Evolutionary conservation across 1,139 yeast genomes (phyloP), one percentile per base, ranked within the genome.

Genomic region (Geotrichum europaeum): DNA sequence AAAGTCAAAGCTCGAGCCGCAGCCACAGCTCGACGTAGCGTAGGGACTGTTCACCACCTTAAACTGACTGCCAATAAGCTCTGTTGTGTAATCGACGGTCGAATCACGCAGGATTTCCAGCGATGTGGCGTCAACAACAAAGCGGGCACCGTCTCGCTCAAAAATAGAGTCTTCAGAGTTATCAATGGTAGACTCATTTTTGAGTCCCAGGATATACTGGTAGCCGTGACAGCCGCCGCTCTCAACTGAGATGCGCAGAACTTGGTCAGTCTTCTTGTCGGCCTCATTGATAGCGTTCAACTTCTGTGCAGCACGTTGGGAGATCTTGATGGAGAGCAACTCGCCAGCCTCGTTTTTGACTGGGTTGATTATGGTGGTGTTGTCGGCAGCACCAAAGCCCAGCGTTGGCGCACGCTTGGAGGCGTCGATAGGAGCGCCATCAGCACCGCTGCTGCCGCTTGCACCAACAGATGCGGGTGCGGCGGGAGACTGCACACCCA

Each of bases 171-270:
- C 81, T 4, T 79, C 82, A 0, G 72, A 70, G 7, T 68, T 69
- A 20, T 80, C 75, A 53, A 78, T 69, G 54, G 80, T 78, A 10
- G 75, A 70, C 52, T 80, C 73, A 59, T 81, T 80, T 5, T 86
- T 80, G 57, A 92, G 78, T 62, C 84, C 81, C 68, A 94, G 78
- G 65, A 87, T 83, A 70, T 94, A 94, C 73, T 94, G 99, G 74
- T 90, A 95, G 34, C 99, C 99, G 73, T 94, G 99, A 73, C 99
- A 95, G 2, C 99, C 99, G 6, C 99, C 99, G 69, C 96, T 88
- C 68, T 92, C 98, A 5, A 95, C 98, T n/a, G 81, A 77, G 6
- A 95, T 83, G 57, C 87, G 78, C 51, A 94, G 76, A 0, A 89
- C 89, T n/a, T 85, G 70, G 55, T 84, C 76, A 0, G 84, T 82